phyloP scores from a whole-genome alignment of 2,329 filamentous ascomycete genomes.

The Fusarium pseudograminearum region DNA sequence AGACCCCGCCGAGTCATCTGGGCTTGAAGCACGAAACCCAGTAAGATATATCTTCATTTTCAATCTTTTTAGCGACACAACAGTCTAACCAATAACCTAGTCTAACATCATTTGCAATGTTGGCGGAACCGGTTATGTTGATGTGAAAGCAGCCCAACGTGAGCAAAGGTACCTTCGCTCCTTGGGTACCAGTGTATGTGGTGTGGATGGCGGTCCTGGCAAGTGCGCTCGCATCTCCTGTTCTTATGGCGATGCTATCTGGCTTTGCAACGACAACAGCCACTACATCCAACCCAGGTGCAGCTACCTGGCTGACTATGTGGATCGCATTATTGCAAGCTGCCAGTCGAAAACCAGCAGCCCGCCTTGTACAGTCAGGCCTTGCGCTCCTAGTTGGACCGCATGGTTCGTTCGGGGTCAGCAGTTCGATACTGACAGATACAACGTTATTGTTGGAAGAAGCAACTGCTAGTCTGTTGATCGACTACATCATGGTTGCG shows the following conservation, averaged over 20 bases:
- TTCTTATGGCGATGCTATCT: background rate
- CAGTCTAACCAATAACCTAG: background rate
- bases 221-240: background rate
- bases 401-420: background rate
- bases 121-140: background rate
- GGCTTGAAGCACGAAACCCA: background rate
- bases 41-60: background rate
- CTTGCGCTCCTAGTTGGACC: background rate
- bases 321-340: background rate
- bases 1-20: background rate
- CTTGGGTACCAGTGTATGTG: background rate
- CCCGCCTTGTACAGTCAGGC: background rate
- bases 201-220: background rate
- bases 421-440: background rate
- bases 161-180: background rate
- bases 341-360: background rate
- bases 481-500: background rate
- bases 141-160: background rate
- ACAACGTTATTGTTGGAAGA: background rate
- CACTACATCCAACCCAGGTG: background rate
- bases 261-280: background rate
- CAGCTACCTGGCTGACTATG: background rate
- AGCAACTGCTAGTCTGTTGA: background rate
- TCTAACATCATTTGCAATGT: background rate
- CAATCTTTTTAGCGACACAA: accelerated